Evolutionary conservation across 495 filamentous ascomycete species (phyloP).

Genomic region (Chlorociboria aeruginascens): DNA sequence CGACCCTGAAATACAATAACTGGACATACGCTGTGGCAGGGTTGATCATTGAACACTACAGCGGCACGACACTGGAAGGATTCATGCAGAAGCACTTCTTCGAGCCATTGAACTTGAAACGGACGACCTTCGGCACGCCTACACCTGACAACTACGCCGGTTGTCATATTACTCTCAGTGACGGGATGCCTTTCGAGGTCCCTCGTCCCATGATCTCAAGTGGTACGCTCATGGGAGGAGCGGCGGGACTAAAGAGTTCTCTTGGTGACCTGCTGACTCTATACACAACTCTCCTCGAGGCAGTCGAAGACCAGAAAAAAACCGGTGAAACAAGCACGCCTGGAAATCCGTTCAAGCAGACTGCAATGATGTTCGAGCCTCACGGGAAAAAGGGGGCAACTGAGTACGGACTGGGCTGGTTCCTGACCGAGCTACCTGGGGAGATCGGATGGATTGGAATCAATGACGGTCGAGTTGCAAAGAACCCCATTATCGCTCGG

Average conservation of each 20-base stretch:
- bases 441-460: conserved; percentile 5
- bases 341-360: neutral
- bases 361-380: neutral
- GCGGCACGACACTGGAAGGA: conserved; percentile 4
- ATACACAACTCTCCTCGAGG: conserved; percentile 2
- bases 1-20: conserved; percentile 19
- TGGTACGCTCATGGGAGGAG: conserved; percentile 1
- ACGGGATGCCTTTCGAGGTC: neutral
- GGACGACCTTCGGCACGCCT: too few species aligned
- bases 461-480: too few species aligned
- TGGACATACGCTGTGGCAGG: conserved; percentile 17
- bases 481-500: conserved; percentile 14
- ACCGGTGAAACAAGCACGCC: neutral
- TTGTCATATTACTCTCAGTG: neutral
- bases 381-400: neutral
- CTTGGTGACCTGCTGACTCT: conserved; percentile 11
- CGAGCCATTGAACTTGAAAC: conserved; percentile 3
- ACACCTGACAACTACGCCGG: neutral
- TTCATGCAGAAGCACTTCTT: conserved; percentile 7
- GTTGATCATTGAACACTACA: conserved; percentile 15
- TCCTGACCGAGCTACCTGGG: conserved; percentile 10
- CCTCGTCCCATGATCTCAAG: neutral
- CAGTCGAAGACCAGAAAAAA: conserved; percentile 4
- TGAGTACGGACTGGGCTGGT: conserved; percentile 14
- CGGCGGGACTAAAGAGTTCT: conserved; percentile 5